Percentiles rank a stretch among this genome's conserved stretches.
phyloP scores from a whole-genome alignment of 2,329 filamentous ascomycete genomes.

The Exophiala aquamarina region DNA sequence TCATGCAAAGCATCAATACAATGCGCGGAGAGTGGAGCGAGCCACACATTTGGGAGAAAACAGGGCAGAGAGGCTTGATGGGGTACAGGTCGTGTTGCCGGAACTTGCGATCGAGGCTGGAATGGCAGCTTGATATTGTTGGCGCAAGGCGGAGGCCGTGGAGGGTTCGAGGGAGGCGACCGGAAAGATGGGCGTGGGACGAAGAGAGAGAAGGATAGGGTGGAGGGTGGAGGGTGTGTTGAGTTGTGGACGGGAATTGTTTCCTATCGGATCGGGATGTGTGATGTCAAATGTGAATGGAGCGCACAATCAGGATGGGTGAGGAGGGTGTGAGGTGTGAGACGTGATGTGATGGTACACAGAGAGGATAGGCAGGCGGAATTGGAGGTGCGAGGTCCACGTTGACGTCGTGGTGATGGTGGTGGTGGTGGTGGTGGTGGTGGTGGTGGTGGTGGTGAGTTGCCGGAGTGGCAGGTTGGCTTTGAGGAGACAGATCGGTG shows the following conservation, averaged over 20 bases:
- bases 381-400: no score
- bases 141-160: constrained; percentile 8
- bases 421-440: no score
- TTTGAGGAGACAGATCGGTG: background rate
- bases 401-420: no score
- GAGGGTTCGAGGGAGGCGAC: background rate
- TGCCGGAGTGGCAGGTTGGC: no score
- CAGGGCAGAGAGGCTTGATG: background rate
- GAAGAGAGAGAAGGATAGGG: no score
- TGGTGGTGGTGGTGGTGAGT: no score
- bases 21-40: constrained; percentile 21
- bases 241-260: constrained; percentile 8
- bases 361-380: no score
- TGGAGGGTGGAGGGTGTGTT: constrained; percentile 17
- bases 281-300: constrained; percentile 20
- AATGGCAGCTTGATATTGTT: background rate
- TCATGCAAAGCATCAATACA: constrained; percentile 24
- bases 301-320: constrained; percentile 1
- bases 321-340: constrained; percentile 4
- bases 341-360: background rate
- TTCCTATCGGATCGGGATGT: constrained; percentile 18
- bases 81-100: constrained; percentile 12
- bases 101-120: constrained; percentile 5
- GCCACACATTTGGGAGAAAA: constrained; percentile 19
- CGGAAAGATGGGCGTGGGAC: constrained; percentile 1